Conservation (phyloP, 73 alveolate species). For the Blepharisma japonicum region DNA sequence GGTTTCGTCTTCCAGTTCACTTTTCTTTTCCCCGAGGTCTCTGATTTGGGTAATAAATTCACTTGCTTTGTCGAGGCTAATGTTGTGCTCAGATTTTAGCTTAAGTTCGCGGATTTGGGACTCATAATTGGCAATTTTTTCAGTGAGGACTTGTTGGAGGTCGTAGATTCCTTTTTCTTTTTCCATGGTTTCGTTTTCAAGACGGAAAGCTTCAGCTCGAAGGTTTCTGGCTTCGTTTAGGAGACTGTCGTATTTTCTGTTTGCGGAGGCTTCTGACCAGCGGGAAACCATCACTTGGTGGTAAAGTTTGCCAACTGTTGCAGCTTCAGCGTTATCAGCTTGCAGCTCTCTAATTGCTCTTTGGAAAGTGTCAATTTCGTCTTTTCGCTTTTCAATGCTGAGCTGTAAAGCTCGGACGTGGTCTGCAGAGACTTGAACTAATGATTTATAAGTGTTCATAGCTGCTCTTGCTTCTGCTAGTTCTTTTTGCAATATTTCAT, state of each 20-base stretch:
- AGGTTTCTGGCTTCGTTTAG: constrained; percentile 68
- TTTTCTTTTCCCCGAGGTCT: constrained; percentile 54
- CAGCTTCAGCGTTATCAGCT: constrained; percentile 66
- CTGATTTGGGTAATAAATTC: constrained; percentile 52
- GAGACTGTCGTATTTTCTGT: constrained; percentile 73
- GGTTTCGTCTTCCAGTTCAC: constrained; percentile 36
- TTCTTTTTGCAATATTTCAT: constrained; percentile 47
- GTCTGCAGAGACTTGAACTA: constrained; percentile 53
- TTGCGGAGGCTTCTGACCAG: constrained; percentile 91
- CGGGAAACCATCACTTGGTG: constrained; percentile 78
- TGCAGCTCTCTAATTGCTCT: constrained; percentile 81
- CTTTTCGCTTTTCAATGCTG: constrained; percentile 72
- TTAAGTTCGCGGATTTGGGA: constrained; percentile 34
- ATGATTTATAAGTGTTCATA: constrained; percentile 53
- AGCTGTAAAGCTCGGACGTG: constrained; percentile 71
- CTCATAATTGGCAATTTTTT: constrained; percentile 13
- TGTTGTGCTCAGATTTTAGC: constrained; percentile 33
- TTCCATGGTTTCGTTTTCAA: constrained; percentile 59
- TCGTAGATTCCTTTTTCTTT: constrained; percentile 31
- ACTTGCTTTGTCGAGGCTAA: constrained; percentile 46
- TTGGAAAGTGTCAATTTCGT: constrained; percentile 77
- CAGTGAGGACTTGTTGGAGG: constrained; percentile 23
- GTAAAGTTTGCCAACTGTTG: constrained; percentile 81
- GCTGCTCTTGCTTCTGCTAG: constrained; percentile 63
- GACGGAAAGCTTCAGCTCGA: constrained; percentile 62